A percentile compares a stretch with the other conserved stretches of the same genome.
Evolutionary conservation across 2,329 filamentous ascomycete genomes (phyloP).

Genomic region (Pseudopyrenochaeta lycopersici): DNA sequence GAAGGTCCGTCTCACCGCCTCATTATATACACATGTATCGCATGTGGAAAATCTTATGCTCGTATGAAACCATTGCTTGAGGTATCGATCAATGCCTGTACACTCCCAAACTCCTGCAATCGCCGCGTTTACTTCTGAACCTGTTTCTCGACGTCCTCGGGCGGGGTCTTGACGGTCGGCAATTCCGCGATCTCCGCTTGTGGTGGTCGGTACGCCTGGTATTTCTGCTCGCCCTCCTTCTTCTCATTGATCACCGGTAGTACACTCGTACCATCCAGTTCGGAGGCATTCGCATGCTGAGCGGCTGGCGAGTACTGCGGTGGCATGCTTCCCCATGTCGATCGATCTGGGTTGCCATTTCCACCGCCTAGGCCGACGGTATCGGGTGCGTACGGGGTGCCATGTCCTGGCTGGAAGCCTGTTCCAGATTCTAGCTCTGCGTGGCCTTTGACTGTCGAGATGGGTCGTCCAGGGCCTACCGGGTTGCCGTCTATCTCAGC

Average conservation of each 20-base stretch:
- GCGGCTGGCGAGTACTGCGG: constrained; percentile 40
- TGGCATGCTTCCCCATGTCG: constrained; percentile 39
- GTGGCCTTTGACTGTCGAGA: constrained; percentile 35
- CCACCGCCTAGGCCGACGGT: constrained; percentile 44
- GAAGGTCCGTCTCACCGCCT: neutral
- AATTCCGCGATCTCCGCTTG: constrained; percentile 20
- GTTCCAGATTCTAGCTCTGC: constrained; percentile 42
- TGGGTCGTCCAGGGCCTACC: constrained; percentile 38
- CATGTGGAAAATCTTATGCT: neutral
- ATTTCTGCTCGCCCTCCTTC: constrained; percentile 17
- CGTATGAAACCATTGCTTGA: neutral
- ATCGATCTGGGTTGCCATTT: constrained; percentile 18
- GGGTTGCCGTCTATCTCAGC: constrained; percentile 40
- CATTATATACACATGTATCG: constrained; percentile 11
- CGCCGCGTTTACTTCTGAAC: constrained; percentile 1
- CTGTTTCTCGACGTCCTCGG: constrained; percentile 32
- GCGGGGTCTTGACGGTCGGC: constrained; percentile 29
- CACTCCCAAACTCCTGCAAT: constrained; percentile 3
- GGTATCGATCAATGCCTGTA: neutral
- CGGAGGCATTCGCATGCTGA: constrained; percentile 13
- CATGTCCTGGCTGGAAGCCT: constrained; percentile 34
- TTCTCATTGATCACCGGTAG: constrained; percentile 24
- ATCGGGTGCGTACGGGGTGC: constrained; percentile 36
- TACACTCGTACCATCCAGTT: constrained; percentile 28
- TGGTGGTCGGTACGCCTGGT: constrained; percentile 39